Evolutionary conservation across 768 basidiomycete genomes (phyloP), one percentile per base, ranked within the genome.

Genomic region (Rhizopogon salebrosus): DNA sequence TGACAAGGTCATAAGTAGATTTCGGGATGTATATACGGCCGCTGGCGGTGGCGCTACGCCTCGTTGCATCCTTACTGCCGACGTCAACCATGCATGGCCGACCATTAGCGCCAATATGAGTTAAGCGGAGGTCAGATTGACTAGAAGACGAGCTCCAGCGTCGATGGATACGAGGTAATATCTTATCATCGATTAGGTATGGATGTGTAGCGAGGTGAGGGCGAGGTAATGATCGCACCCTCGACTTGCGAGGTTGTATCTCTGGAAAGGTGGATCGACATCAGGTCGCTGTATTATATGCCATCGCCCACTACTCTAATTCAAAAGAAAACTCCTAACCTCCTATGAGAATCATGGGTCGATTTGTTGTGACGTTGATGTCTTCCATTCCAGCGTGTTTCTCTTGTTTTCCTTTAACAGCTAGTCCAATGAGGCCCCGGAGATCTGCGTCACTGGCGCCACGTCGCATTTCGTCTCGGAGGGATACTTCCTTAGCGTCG

Each of bases 291-390:
- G 20, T 46, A 46, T 34, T 34, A 9, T 16, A 34, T 6, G n/a
- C 20, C 20, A 16, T 34, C 22, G 14, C 22, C 29, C 29, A 23
- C 45, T 46, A 46, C 45, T 46, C 20, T 6, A 16, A 49, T 54
- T 60, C 53, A 54, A 59, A 64, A 49, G 59, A 57, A 71, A 66
- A 57, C 64, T 82, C 80, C 89, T 80, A 95, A 85, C 92, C 92
- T 70, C 92, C 93, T 69, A 95, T 95, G 55, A 91, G 73, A 57
- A 94, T 94, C 92, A 95, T 95, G 10, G 91, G 88, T 48, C 88
- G 76, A 71, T 92, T 93, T 41, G 80, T 80, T 38, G 80, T 66
- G 51, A 87, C 85, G 64, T 91, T 83, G 54, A 91, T 88, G 53
- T 80, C 77, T 62, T 87, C 84, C 90, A 92, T 92, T 36, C 84